Conservation (phyloP, 495 filamentous ascomycete species). For the Recurvomyces mirabilis region DNA sequence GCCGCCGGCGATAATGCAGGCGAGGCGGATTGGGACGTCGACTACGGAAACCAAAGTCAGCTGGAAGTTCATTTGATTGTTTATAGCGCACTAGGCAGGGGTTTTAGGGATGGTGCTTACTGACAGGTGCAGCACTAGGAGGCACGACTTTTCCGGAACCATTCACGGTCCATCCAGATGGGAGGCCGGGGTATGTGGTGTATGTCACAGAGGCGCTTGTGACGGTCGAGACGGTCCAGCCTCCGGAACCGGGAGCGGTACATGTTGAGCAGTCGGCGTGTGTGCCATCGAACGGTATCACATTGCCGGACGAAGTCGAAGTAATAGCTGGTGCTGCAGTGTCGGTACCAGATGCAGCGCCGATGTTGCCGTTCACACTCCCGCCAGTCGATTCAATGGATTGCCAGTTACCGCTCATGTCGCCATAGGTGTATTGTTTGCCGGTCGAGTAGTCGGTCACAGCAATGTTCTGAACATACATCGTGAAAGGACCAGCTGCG, state of each 20-base stretch:
- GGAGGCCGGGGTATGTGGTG: slow-evolving; percentile 42
- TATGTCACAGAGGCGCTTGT: slow-evolving; percentile 33
- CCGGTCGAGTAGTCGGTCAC: slow-evolving; percentile 89
- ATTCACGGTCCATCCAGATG: slow-evolving; percentile 64
- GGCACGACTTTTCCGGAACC: slow-evolving; percentile 57
- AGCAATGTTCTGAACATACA: slow-evolving; percentile 66
- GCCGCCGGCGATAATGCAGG: slow-evolving; percentile 38
- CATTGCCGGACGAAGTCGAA: slow-evolving; percentile 41
- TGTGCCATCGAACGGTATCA: slow-evolving; percentile 56
- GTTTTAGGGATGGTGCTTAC: slow-evolving; percentile 28
- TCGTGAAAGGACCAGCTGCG: slow-evolving; percentile 65
- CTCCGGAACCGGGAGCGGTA: slow-evolving; percentile 34
- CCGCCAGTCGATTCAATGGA: slow-evolving; percentile 72
- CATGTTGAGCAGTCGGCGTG: slow-evolving; percentile 42
- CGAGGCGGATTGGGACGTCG: slow-evolving; percentile 33
- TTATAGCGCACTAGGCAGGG: slow-evolving; percentile 2
- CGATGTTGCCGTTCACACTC: slow-evolving; percentile 44
- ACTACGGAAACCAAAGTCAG: slow-evolving; percentile 34
- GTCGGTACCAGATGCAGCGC: slow-evolving; percentile 34
- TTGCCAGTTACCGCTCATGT: slow-evolving; percentile 62
- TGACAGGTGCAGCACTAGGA: slow-evolving; percentile 40
- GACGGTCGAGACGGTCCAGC: slow-evolving; percentile 17
- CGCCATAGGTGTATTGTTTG: slow-evolving; percentile 65
- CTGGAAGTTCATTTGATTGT: neutral
- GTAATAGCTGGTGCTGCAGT: slow-evolving; percentile 43